Percentiles rank a stretch among this genome's conserved stretches.
These are phyloP conservation scores for Pharus latifolius DNA, from an alignment of 176 grass and related monocot species.

Conservation along the genomic window DNA sequence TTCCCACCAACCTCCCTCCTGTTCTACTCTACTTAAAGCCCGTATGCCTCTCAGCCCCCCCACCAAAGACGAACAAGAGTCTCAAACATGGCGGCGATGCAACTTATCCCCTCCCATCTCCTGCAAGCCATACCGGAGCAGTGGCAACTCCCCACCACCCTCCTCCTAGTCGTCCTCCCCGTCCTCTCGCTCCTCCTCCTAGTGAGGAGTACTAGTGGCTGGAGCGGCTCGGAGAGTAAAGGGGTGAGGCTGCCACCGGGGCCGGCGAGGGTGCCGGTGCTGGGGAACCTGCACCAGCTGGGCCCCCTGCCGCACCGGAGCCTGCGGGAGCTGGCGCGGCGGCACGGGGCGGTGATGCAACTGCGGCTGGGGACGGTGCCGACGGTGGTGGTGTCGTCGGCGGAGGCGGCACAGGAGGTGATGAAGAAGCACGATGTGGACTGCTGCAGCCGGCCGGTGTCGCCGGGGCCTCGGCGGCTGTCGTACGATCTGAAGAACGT, in stretches of 20 bases:
- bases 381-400: constrained; percentile 38
- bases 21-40: too few relatives aligned
- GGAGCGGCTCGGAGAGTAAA: not conserved
- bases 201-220: not conserved
- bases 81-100: not conserved
- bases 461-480: constrained; percentile 5
- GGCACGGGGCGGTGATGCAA: constrained; percentile 24
- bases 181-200: not conserved
- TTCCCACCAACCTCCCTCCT: too few relatives aligned
- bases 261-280: constrained; percentile 16
- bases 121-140: not conserved
- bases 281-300: constrained; percentile 59
- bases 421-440: constrained; percentile 31
- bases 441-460: constrained; percentile 25
- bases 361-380: constrained; percentile 40
- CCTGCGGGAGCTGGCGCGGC: constrained; percentile 25
- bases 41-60: too few relatives aligned
- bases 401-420: constrained; percentile 36
- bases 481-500: constrained; percentile 14
- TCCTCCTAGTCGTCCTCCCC: not conserved
- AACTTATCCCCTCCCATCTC: not conserved
- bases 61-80: too few relatives aligned
- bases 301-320: constrained; percentile 38
- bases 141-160: not conserved
- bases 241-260: constrained; percentile 22